Evolutionary conservation across 2,329 filamentous ascomycete species (phyloP), one percentile per base, ranked within the genome.

Genomic region (Monosporascus sp.): DNA sequence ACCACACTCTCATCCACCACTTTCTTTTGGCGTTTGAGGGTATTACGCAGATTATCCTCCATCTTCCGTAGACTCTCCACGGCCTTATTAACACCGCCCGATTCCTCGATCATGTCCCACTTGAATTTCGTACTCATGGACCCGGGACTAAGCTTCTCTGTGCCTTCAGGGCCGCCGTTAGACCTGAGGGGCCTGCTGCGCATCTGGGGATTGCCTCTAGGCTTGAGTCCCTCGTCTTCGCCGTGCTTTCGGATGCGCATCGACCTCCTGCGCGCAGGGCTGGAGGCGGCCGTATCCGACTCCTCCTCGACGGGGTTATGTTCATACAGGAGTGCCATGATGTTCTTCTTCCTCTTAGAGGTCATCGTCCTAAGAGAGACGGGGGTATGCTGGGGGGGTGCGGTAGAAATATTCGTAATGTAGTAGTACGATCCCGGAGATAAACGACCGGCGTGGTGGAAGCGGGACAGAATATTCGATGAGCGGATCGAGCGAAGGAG

Each of bases 41-140:
- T 70, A 5, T 65, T 68, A 28, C 73, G 71, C 3, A 81, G 62
- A n/a, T 68, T 67, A 17, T 72, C 65, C 46, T 81, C 78, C 76
- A 81, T 80, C 58, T 76, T 69, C 5, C 69, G 72, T 26, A 81
- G 66, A n/a, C 71, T 69, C n/a, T 70, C 69, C 55, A 77, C 70
- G 18, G 75, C 75, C 3, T 67, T 57, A 8, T 74, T 63, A 6
- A 78, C 68, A 2, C 64, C 66, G 9, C 69, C 62, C 2, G 55
- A 54, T 7, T 52, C 60, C n/a, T 57, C 37, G 14, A 46, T 38
- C 28, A 54, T 54, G 22, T 47, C 41, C n/a, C 48, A 24, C 51
- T 59, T 43, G 11, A 17, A 15, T 38, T 53, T 50, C 24, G 37
- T 24, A 31, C 20, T 49, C 26, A 31, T 48, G 46, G 15, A 18